Base-by-base conservation (phyloP, 75 land plant genomes). In the Cunninghamia lanceolata region DNA sequence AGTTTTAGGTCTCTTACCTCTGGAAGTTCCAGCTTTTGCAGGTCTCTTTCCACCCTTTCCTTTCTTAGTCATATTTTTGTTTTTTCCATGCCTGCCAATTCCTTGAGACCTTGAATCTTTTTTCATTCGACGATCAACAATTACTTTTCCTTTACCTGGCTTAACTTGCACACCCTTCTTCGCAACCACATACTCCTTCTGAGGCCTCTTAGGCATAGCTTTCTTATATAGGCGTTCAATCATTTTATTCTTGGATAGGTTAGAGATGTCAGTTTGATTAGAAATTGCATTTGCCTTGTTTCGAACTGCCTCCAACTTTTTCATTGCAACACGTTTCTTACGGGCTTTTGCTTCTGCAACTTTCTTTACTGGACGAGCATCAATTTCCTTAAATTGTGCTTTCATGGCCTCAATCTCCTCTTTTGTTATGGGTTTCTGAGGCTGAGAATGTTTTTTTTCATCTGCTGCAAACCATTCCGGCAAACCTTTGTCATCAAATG, bases 301-400 rank as follows among this genome's bases (percentile, higher is more conserved):
- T 4, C 93, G 87, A 30, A 90, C 95, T 88, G 93, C 91, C 85
- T 95, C 99, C 68, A 96, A 86, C 87, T 93, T 90, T 68, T 92
- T 94, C 92, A 89, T 88, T 9, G 94, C 96, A 83, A 86, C 93
- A 15, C 93, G 84, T 86, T 98, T 96, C 92, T 95, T 98, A 38
- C 99, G 87, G 9, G 96, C 99, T 82, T 96, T 98, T 39, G 99
- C 99, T 86, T 98, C 90, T 17, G 99, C 99, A n/a, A 95, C 99
- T 85, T 98, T 98, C 91, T 98, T 98, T 25, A 93, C 95, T 11
- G 99, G 99, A 0, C 99, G 89, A 7, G 99, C 96, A 89, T 98
- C 92, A 82, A 98, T 98, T 82, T 93, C 99, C 79, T 91, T 92
- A 76, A 98, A 96, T 71, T 94, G 97, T 81, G 97, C 97, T 90